Evolutionary conservation across 2,329 filamentous ascomycete genomes (phyloP).

Genomic region (Stachybotrys echinatus): DNA sequence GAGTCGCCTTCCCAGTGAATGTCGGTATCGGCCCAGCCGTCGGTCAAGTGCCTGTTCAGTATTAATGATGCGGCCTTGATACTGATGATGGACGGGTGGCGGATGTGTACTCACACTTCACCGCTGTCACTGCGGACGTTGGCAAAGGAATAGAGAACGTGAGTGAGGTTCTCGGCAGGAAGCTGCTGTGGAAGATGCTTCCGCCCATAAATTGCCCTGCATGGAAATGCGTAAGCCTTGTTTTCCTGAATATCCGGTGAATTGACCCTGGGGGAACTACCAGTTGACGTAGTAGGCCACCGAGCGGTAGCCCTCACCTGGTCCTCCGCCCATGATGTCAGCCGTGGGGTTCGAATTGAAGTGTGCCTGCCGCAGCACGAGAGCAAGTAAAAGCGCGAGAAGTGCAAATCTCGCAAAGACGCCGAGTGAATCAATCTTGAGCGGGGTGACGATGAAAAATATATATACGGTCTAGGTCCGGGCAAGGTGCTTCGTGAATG

Average conservation of each 20-base stretch:
- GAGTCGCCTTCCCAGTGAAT: conserved; percentile 67
- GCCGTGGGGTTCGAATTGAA: background rate
- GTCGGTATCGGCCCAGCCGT: conserved; percentile 63
- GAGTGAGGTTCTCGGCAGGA: conserved; percentile 74
- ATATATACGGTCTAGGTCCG: background rate
- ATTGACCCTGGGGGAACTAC: conserved; percentile 19
- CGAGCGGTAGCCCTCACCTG: conserved; percentile 50
- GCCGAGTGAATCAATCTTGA: background rate
- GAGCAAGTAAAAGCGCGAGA: background rate
- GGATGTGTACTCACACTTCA: conserved; percentile 57
- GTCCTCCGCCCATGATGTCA: conserved; percentile 37
- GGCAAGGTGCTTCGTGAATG: too few species aligned
- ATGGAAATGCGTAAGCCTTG: background rate
- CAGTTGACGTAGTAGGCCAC: conserved; percentile 75
- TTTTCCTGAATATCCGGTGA: conserved; percentile 3
- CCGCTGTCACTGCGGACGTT: conserved; percentile 76
- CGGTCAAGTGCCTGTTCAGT: conserved; percentile 45
- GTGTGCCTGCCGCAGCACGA: conserved; percentile 7
- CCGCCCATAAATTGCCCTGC: conserved; percentile 76
- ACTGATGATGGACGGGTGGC: background rate
- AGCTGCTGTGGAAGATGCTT: conserved; percentile 83
- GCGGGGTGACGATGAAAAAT: too few species aligned
- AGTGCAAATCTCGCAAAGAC: background rate
- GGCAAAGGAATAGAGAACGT: conserved; percentile 87
- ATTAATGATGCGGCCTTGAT: conserved; percentile 3